Conservation (phyloP, 2,329 filamentous ascomycete genomes). For the Hymenoscyphus linearis region DNA sequence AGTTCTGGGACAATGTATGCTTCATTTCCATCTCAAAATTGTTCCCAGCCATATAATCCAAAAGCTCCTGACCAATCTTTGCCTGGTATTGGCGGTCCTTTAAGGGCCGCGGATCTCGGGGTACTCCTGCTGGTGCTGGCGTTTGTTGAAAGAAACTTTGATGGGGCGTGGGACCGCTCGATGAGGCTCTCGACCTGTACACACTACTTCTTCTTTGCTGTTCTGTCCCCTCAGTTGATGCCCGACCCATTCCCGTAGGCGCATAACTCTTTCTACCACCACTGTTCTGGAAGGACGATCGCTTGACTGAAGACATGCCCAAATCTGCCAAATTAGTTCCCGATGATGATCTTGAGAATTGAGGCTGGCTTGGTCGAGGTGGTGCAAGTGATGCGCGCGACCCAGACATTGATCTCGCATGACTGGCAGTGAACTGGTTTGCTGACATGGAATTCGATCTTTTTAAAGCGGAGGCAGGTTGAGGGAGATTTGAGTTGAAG, state of each 20-base stretch:
- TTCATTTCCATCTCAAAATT: slow-evolving; percentile 99
- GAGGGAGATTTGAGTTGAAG: slow-evolving; percentile 78
- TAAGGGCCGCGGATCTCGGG: slow-evolving; percentile 79
- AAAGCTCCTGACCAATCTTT: slow-evolving; percentile 78
- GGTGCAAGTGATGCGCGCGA: slow-evolving; percentile 82
- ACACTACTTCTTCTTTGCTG: slow-evolving; percentile 70
- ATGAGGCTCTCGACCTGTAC: slow-evolving; percentile 65
- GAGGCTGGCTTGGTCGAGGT: slow-evolving; percentile 75
- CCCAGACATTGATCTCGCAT: slow-evolving; percentile 77
- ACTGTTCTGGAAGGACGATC: slow-evolving; percentile 70
- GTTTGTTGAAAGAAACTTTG: slow-evolving; percentile 95
- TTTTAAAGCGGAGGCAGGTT: slow-evolving; percentile 91
- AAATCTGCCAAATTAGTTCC: slow-evolving; percentile 74
- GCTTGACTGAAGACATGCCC: slow-evolving; percentile 77
- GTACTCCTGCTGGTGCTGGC: slow-evolving; percentile 73
- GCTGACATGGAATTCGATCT: slow-evolving; percentile 75
- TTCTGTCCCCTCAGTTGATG: slow-evolving; percentile 43
- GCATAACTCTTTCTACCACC: slow-evolving; percentile 55
- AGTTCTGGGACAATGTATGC: slow-evolving; percentile 83
- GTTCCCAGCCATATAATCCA: slow-evolving; percentile 87
- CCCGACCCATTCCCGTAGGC: slow-evolving; percentile 34
- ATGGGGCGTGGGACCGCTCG: slow-evolving; percentile 61
- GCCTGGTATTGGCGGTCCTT: slow-evolving; percentile 75
- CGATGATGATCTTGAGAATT: slow-evolving; percentile 80
- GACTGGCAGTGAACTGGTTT: slow-evolving; percentile 60